A percentile compares a stretch with the other conserved stretches of the same genome.
phyloP scores from a whole-genome alignment of 306 rosid genomes.

The Rubus parviflorus region DNA sequence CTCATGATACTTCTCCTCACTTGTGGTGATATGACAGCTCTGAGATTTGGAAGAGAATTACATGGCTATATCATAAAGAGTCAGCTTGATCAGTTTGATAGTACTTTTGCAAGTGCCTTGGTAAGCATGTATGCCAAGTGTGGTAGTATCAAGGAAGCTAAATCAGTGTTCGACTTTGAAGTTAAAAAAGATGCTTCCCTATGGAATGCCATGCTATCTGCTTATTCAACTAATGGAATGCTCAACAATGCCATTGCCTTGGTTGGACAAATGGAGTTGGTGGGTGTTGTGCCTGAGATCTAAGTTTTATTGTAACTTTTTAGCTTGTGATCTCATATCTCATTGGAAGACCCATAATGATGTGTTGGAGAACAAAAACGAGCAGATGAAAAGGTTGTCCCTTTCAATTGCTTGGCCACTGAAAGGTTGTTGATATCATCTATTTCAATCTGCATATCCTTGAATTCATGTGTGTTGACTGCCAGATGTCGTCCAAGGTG shows the following conservation, averaged over 20 bases:
- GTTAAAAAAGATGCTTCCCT: constrained; percentile 20
- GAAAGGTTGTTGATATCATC: too few species aligned
- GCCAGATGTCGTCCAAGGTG: too few species aligned
- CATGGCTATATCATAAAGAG: constrained; percentile 40
- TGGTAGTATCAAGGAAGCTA: constrained; percentile 30
- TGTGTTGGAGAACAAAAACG: too few species aligned
- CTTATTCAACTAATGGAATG: constrained; percentile 23
- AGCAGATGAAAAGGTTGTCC: too few species aligned
- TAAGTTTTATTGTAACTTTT: not conserved
- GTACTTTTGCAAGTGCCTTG: constrained; percentile 26
- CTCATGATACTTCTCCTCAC: constrained; percentile 39
- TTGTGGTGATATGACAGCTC: constrained; percentile 25
- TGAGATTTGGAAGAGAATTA: constrained; percentile 34
- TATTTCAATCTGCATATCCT: too few species aligned
- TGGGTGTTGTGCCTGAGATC: not conserved
- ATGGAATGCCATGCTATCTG: constrained; percentile 28
- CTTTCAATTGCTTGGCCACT: too few species aligned
- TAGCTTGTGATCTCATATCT: not conserved
- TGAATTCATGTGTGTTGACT: too few species aligned
- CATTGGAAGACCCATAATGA: not conserved
- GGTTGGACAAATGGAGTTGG: constrained; percentile 12
- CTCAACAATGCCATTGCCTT: constrained; percentile 21
- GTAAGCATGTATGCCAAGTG: constrained; percentile 36
- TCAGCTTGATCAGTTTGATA: constrained; percentile 14
- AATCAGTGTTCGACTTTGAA: constrained; percentile 31